phyloP scores from a whole-genome alignment of 768 basidiomycete species.

The Pulveroboletus sp. region DNA sequence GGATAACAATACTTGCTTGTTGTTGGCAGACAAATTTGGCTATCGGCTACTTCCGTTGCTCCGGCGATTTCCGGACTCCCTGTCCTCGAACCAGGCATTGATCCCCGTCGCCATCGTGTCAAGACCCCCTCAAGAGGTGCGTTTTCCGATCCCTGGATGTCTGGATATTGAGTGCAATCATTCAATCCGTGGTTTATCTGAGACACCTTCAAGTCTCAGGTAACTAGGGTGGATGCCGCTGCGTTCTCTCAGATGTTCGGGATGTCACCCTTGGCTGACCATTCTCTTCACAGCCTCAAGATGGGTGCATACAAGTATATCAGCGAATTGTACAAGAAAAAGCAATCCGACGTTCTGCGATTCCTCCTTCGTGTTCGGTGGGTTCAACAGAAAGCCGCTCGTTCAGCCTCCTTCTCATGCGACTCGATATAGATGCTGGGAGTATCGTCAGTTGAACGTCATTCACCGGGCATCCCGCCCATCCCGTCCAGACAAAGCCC shows the following conservation, averaged over 20 bases:
- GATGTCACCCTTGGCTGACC: slow-evolving; percentile 11
- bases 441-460: slow-evolving; percentile 96
- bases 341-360: slow-evolving; percentile 94
- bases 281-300: slow-evolving; percentile 39
- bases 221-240: slow-evolving; percentile 24
- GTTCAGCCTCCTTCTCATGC: slow-evolving; percentile 4
- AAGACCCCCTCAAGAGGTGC: slow-evolving; percentile 27
- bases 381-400: slow-evolving; percentile 22
- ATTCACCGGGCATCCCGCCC: slow-evolving; percentile 98
- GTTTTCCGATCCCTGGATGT: slow-evolving; percentile 14
- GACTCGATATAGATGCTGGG: slow-evolving; percentile 73
- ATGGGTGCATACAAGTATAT: slow-evolving; percentile 98
- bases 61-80: slow-evolving; percentile 20
- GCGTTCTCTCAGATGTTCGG: slow-evolving; percentile 13
- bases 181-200: slow-evolving; percentile 2
- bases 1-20: slow-evolving; percentile 17
- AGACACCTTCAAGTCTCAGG: slow-evolving; percentile 3
- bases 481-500: slow-evolving; percentile 98
- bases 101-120: slow-evolving; percentile 14
- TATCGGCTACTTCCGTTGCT: slow-evolving; percentile 25
- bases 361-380: slow-evolving; percentile 97
- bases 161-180: background rate
- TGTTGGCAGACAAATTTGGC: slow-evolving; percentile 16
- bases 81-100: slow-evolving; percentile 3
- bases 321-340: slow-evolving; percentile 97